Evolutionary conservation across 2,329 filamentous ascomycete genomes (phyloP).

Genomic region (Phoma sp.): DNA sequence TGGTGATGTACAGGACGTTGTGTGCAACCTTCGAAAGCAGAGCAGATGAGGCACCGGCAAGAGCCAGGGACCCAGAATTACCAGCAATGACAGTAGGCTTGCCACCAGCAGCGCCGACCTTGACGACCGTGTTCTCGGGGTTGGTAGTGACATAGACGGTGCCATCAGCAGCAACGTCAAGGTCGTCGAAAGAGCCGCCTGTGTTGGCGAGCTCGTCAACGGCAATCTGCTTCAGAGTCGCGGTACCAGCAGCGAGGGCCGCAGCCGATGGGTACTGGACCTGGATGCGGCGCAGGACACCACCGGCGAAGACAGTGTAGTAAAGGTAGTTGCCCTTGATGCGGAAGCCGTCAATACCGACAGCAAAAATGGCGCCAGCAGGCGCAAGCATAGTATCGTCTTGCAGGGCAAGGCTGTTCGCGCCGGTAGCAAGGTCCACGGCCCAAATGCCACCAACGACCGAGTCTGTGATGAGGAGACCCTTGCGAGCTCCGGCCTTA

Average conservation of each 20-base stretch:
- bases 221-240: constrained; percentile 12
- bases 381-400: constrained; percentile 15
- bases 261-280: constrained; percentile 11
- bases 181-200: constrained; percentile 15
- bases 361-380: constrained; percentile 12
- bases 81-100: constrained; percentile 15
- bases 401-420: constrained; percentile 13
- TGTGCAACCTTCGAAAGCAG: constrained; percentile 12
- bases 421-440: constrained; percentile 12
- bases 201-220: constrained; percentile 17
- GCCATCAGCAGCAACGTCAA: constrained; percentile 14
- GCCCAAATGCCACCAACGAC: constrained; percentile 16
- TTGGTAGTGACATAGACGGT: constrained; percentile 15
- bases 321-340: constrained; percentile 14
- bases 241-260: constrained; percentile 11
- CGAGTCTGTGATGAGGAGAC: constrained; percentile 15
- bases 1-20: constrained; percentile 18
- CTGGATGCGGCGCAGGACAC: constrained; percentile 14
- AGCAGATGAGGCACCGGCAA: constrained; percentile 15
- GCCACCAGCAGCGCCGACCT: constrained; percentile 15
- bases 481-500: constrained; percentile 6
- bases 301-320: constrained; percentile 13
- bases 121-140: constrained; percentile 18
- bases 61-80: constrained; percentile 4
- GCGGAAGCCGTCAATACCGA: constrained; percentile 18